Evolutionary conservation across 164 flowering plant genomes (phyloP).

Genomic region (Vitis rupestris): DNA sequence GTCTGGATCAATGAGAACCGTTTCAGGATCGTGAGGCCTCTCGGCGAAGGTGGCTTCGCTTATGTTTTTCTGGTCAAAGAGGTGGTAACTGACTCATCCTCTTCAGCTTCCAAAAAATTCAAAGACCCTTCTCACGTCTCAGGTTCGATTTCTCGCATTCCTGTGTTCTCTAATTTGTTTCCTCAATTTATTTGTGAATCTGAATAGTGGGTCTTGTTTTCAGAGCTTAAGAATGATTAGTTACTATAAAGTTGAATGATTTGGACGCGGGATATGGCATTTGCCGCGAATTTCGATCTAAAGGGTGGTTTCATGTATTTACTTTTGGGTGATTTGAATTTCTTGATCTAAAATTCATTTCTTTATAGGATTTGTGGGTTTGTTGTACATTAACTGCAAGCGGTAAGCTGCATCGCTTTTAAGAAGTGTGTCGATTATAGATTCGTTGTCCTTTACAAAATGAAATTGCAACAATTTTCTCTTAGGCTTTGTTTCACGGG

Average conservation of each 20-base stretch:
- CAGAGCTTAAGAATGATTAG: background rate
- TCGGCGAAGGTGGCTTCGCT: slow-evolving; percentile 96
- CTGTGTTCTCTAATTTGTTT: slow-evolving; percentile 5
- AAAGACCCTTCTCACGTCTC: slow-evolving; percentile 77
- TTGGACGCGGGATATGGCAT: too few species aligned
- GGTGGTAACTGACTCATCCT: slow-evolving; percentile 34
- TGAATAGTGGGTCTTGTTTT: background rate
- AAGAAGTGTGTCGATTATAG: background rate
- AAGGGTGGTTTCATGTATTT: background rate
- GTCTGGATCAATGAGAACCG: slow-evolving; percentile 99
- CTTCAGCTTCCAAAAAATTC: slow-evolving; percentile 55
- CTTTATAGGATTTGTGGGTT: background rate
- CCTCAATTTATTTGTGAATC: background rate
- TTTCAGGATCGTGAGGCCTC: slow-evolving; percentile 81
- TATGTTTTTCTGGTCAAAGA: slow-evolving; percentile 84
- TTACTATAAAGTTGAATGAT: background rate
- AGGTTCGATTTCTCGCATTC: slow-evolving; percentile 37
- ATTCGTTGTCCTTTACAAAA: background rate
- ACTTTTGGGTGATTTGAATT: background rate
- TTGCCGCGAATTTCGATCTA: background rate
- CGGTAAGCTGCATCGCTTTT: background rate
- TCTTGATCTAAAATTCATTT: background rate
- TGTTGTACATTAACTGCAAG: background rate
- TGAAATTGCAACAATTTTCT: background rate
- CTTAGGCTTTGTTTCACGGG: background rate